Conservation (phyloP, 257 asterid genomes). For the Cordia subcordata region DNA sequence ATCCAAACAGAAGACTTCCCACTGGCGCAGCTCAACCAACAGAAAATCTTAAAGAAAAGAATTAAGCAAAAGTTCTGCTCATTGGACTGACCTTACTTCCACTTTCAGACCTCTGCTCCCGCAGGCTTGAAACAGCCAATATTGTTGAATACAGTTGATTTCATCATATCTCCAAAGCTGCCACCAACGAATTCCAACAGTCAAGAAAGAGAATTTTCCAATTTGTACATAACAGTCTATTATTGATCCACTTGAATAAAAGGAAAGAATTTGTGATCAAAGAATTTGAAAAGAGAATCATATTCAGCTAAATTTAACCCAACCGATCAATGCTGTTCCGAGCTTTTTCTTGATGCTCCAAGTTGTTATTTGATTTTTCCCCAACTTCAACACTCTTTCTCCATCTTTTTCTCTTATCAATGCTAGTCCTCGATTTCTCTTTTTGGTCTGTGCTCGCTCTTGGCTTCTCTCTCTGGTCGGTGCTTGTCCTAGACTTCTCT, state of each 20-base stretch:
- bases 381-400: conserved; percentile 46
- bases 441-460: conserved; percentile 66
- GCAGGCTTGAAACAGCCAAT: conserved; percentile 92
- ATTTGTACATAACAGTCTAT: conserved; percentile 10
- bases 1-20: not conserved
- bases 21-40: not conserved
- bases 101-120: conserved; percentile 58
- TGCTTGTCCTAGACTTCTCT: conserved; percentile 59
- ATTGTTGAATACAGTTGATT: conserved; percentile 92
- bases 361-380: conserved; percentile 45
- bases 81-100: conserved; percentile 33
- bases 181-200: conserved; percentile 39
- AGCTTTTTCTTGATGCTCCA: conserved; percentile 78
- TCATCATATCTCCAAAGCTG: conserved; percentile 95
- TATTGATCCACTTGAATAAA: conserved; percentile 9
- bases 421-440: conserved; percentile 55
- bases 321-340: conserved; percentile 99
- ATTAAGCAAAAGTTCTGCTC: not conserved
- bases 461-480: conserved; percentile 60
- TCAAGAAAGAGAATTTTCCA: conserved; percentile 23
- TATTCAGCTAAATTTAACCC: conserved; percentile 39
- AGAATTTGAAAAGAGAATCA: conserved; percentile 13
- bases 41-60: not conserved
- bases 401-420: conserved; percentile 19
- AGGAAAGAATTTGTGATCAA: conserved; percentile 3